Conservation (phyloP, 768 basidiomycete species). For the Multifurca ochricompacta region DNA sequence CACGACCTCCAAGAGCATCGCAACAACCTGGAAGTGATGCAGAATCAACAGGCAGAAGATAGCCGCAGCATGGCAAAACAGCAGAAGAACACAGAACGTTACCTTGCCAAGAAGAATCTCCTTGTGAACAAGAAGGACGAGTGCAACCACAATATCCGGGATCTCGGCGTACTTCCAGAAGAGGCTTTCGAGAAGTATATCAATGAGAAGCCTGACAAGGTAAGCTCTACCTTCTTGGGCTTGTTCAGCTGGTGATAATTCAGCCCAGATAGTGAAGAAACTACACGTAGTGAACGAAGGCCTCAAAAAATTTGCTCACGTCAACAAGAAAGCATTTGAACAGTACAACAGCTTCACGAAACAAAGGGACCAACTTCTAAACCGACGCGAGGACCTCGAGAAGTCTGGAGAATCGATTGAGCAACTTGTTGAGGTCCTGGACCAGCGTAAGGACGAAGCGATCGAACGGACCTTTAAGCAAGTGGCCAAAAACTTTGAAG, state of each 20-base stretch:
- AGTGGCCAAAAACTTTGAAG: slow-evolving; percentile 93
- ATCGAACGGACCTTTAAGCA: slow-evolving; percentile 98
- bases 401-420: slow-evolving; percentile 84
- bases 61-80: slow-evolving; percentile 79
- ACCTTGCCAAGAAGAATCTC: slow-evolving; percentile 87
- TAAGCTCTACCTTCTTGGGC: slow-evolving; percentile 31
- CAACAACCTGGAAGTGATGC: slow-evolving; percentile 59
- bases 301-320: slow-evolving; percentile 93
- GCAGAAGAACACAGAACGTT: slow-evolving; percentile 93
- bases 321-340: slow-evolving; percentile 99
- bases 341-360: slow-evolving; percentile 98
- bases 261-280: slow-evolving; percentile 75
- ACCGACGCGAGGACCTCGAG: slow-evolving; percentile 86
- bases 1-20: slow-evolving; percentile 61
- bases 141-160: slow-evolving; percentile 91
- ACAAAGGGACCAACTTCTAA: slow-evolving; percentile 84
- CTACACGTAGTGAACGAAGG: slow-evolving; percentile 89
- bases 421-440: slow-evolving; percentile 87
- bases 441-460: slow-evolving; percentile 96
- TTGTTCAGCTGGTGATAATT: background rate
- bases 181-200: slow-evolving; percentile 97
- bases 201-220: slow-evolving; percentile 79
- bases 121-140: slow-evolving; percentile 81
- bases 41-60: slow-evolving; percentile 81
- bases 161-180: slow-evolving; percentile 92